Evolutionary conservation across 257 asterid species (phyloP).

Genomic region (Scutellaria galericulata): DNA sequence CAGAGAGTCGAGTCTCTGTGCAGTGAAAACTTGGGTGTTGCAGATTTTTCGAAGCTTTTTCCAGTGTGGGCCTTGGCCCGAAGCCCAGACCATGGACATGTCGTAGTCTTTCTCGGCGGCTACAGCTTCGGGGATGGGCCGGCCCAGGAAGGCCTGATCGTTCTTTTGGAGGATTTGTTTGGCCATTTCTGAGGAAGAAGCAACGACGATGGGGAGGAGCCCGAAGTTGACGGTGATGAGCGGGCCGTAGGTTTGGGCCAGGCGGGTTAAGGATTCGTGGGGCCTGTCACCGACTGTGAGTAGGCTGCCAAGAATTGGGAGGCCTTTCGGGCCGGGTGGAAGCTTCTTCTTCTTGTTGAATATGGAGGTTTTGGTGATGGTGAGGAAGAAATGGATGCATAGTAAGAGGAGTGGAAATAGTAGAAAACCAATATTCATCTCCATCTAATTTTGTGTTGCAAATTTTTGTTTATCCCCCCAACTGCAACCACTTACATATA

Average conservation of each 20-base stretch:
- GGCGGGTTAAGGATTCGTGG: constrained; percentile 39
- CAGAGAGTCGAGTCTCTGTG: constrained; percentile 32
- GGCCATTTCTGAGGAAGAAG: constrained; percentile 39
- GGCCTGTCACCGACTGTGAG: constrained; percentile 38
- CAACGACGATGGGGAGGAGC: constrained; percentile 32
- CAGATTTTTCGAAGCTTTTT: constrained; percentile 34
- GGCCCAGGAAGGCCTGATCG: constrained; percentile 36
- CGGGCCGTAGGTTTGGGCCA: constrained; percentile 40
- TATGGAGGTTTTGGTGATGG: background rate
- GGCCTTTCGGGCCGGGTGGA: constrained; percentile 46
- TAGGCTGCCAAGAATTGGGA: constrained; percentile 43
- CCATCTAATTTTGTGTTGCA: constrained; percentile 1
- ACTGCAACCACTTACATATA: background rate
- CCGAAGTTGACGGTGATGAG: constrained; percentile 44
- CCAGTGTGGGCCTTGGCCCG: constrained; percentile 40
- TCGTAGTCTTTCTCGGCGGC: constrained; percentile 39
- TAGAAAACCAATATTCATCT: background rate
- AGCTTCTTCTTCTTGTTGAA: constrained; percentile 34
- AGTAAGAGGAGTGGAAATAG: constrained; percentile 19
- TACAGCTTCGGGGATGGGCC: constrained; percentile 40
- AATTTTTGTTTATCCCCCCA: background rate
- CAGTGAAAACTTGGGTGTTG: constrained; percentile 36
- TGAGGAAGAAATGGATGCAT: background rate
- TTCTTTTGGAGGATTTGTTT: constrained; percentile 40
- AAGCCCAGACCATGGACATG: constrained; percentile 32